phyloP scores from a whole-genome alignment of 2,329 filamentous ascomycete genomes.

The Neocatenulostroma microsporum region DNA sequence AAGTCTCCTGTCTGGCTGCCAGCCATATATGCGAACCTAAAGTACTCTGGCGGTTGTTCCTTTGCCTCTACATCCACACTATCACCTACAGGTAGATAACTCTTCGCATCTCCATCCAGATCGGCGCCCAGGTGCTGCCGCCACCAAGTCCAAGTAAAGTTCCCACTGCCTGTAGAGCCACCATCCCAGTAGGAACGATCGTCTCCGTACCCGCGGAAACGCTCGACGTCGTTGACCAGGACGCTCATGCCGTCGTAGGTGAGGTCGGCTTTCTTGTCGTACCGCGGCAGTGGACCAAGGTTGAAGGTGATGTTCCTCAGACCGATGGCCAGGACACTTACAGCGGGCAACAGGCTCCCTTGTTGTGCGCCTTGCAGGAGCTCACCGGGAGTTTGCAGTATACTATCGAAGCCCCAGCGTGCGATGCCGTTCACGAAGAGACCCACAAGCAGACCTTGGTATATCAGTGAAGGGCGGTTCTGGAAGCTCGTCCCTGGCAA shows the following conservation, averaged over 20 bases:
- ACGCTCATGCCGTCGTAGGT: slow-evolving; percentile 67
- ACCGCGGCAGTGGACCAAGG: slow-evolving; percentile 35
- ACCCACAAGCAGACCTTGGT: slow-evolving; percentile 82
- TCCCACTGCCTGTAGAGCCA: slow-evolving; percentile 12
- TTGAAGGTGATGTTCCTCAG: slow-evolving; percentile 58
- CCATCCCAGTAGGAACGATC: slow-evolving; percentile 40
- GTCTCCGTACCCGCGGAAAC: slow-evolving; percentile 62
- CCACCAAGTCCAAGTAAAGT: slow-evolving; percentile 29
- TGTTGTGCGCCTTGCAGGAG: slow-evolving; percentile 50
- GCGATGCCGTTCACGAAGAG: slow-evolving; percentile 92
- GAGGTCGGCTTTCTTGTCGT: slow-evolving; percentile 32
- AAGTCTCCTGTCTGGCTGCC: slow-evolving; percentile 61
- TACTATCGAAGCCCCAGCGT: slow-evolving; percentile 84
- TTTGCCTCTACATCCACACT: slow-evolving; percentile 33
- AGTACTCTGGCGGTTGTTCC: slow-evolving; percentile 59
- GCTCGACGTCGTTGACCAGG: slow-evolving; percentile 77
- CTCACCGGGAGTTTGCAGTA: slow-evolving; percentile 72
- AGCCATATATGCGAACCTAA: slow-evolving; percentile 66
- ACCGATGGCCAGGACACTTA: slow-evolving; percentile 42
- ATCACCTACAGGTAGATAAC: slow-evolving; percentile 15
- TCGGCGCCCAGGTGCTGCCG: slow-evolving; percentile 20
- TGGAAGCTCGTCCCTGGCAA: slow-evolving; percentile 84
- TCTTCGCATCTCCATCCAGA: too few relatives aligned
- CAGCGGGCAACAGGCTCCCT: slow-evolving; percentile 52
- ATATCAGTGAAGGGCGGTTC: slow-evolving; percentile 73